A percentile compares a stretch with the other conserved stretches of the same genome.
Conservation (phyloP, 73 alveolate species). For the Breviolum minutum region DNA sequence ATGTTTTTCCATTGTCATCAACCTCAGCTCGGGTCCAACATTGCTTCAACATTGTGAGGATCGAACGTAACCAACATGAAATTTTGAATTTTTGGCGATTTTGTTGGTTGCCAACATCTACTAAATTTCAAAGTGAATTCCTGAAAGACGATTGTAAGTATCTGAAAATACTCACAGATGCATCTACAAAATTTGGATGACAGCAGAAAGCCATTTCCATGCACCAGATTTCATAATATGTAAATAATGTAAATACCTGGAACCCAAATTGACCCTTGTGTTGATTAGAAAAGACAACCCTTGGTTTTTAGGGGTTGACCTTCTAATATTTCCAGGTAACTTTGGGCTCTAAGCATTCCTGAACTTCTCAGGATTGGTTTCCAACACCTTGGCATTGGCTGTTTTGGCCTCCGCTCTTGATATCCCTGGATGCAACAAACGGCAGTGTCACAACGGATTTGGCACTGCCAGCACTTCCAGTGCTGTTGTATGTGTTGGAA, state of each 20-base stretch:
- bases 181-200: no score
- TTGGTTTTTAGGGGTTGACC: background rate
- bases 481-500: constrained; percentile 23
- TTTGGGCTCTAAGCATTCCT: background rate
- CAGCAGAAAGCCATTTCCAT: no score
- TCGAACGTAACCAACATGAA: no score
- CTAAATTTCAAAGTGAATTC: no score
- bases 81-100: no score
- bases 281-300: background rate
- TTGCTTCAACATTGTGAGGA: no score
- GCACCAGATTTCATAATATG: no score
- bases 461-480: constrained; percentile 45
- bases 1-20: no score
- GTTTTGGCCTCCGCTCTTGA: background rate
- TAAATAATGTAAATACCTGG: background rate
- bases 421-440: background rate
- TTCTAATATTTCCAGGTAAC: background rate
- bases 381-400: background rate
- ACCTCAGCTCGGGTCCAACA: no score
- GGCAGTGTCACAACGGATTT: background rate
- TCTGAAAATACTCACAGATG: no score
- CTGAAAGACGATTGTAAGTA: no score
- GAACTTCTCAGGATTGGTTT: background rate
- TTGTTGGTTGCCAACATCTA: no score
- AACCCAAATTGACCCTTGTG: background rate